phyloP scores from a whole-genome alignment of 257 asterid species.

The Ilex aquifolium region DNA sequence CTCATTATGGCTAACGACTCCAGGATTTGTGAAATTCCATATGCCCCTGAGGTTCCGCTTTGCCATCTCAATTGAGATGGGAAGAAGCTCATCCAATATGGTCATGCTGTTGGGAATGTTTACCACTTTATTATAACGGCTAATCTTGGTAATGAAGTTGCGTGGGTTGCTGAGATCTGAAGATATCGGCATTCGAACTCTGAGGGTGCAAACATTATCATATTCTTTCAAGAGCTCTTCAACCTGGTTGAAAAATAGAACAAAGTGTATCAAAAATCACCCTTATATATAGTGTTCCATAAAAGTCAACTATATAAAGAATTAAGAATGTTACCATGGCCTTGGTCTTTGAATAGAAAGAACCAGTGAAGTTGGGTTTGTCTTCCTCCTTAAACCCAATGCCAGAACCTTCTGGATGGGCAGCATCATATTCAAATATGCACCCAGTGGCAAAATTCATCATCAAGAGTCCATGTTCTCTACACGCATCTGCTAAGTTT shows the following conservation, averaged over 20 bases:
- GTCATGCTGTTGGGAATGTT: constrained; percentile 99
- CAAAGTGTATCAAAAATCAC: constrained; percentile 5
- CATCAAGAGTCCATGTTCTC: constrained; percentile 68
- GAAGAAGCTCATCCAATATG: constrained; percentile 90
- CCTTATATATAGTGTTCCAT: neutral
- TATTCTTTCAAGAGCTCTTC: constrained; percentile 87
- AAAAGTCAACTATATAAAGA: neutral
- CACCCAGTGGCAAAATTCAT: constrained; percentile 93
- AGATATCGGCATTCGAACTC: constrained; percentile 95
- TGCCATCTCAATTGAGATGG: constrained; percentile 96
- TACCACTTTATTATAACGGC: constrained; percentile 76
- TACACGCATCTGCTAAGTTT: constrained; percentile 84
- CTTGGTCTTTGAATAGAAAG: constrained; percentile 96
- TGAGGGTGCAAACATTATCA: constrained; percentile 88
- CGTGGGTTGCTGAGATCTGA: constrained; percentile 90
- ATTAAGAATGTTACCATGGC: constrained; percentile 69
- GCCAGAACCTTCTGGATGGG: constrained; percentile 92
- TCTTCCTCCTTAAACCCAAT: constrained; percentile 92
- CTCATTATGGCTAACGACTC: constrained; percentile 90
- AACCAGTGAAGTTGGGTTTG: constrained; percentile 78
- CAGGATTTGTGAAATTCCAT: constrained; percentile 95
- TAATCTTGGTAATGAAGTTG: constrained; percentile 87
- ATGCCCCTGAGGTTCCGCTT: constrained; percentile 86
- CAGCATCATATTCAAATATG: constrained; percentile 75
- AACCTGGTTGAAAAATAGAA: constrained; percentile 44